A percentile compares a stretch with the other conserved stretches of the same genome.
phyloP scores from a whole-genome alignment of 352 stramenopile genomes.

The Globisporangium abappressorium region DNA sequence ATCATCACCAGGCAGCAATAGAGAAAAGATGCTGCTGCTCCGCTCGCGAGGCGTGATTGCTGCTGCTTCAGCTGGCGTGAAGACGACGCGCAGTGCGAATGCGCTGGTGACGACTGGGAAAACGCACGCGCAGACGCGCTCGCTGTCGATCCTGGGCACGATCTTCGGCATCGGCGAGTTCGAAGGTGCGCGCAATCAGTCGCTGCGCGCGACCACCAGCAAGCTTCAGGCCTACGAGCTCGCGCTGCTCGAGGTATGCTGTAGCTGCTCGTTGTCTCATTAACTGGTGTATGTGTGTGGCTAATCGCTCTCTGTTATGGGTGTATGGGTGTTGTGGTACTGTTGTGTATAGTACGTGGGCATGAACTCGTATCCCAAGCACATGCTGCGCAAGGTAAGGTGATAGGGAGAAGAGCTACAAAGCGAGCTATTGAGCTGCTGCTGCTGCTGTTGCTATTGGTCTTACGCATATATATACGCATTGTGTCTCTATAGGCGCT shows the following conservation, averaged over 20 bases:
- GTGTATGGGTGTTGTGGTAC: not conserved
- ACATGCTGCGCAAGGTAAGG: slow-evolving; percentile 57
- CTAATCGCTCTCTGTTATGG: not conserved
- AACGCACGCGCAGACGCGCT: slow-evolving; percentile 20
- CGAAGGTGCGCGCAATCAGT: slow-evolving; percentile 60
- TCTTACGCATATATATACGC: not conserved
- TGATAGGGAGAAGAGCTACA: not conserved
- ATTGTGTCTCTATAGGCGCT: slow-evolving; percentile 28
- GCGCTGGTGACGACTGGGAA: not conserved
- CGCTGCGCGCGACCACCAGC: slow-evolving; percentile 47
- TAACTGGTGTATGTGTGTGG: not conserved
- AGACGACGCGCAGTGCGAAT: not conserved
- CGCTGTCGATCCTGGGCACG: slow-evolving; percentile 63
- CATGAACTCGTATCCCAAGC: slow-evolving; percentile 79
- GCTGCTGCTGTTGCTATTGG: not conserved
- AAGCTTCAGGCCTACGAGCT: slow-evolving; percentile 73
- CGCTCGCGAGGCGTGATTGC: not conserved
- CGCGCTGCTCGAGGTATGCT: slow-evolving; percentile 55
- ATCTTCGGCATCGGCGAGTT: slow-evolving; percentile 86
- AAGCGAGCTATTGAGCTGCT: not conserved
- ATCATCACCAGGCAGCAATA: slow-evolving; percentile 4
- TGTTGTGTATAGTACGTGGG: slow-evolving; percentile 50
- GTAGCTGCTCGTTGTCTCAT: slow-evolving; percentile 8
- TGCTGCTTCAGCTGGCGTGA: not conserved
- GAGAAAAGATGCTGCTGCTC: slow-evolving; percentile 2